Conservation (phyloP, 163 green algal species). For the Scenedesmus sp. region DNA sequence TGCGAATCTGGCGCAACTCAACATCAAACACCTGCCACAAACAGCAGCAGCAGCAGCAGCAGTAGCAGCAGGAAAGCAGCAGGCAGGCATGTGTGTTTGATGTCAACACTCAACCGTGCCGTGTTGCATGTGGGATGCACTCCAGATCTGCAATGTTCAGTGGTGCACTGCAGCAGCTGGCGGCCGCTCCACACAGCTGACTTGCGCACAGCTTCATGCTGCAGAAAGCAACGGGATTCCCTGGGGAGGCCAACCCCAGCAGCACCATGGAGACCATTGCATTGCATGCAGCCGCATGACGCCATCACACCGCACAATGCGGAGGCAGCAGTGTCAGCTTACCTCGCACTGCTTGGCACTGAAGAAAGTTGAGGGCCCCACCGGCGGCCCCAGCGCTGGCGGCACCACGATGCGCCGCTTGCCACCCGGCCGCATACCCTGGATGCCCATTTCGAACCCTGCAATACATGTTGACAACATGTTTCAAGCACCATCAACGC, state of each 20-base stretch:
- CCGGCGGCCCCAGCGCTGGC: conserved; percentile 96
- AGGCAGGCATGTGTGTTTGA: background rate
- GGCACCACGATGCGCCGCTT: conserved; percentile 94
- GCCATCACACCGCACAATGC: background rate
- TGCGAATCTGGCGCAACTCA: conserved; percentile 87
- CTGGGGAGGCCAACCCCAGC: conserved; percentile 95
- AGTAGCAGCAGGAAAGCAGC: background rate
- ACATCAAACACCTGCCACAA: conserved; percentile 93
- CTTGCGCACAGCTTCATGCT: conserved; percentile 98
- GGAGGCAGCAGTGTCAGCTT: too few species aligned
- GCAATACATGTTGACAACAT: background rate
- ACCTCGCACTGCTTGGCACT: conserved; percentile 98
- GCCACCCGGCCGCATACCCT: conserved; percentile 88
- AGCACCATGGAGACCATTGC: conserved; percentile 79
- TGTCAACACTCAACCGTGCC: background rate
- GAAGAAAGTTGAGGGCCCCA: conserved; percentile 99
- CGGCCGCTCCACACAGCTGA: too few species aligned
- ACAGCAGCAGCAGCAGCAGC: background rate
- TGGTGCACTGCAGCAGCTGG: too few species aligned
- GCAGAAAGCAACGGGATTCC: conserved; percentile 98
- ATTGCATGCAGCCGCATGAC: background rate
- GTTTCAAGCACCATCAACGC: background rate
- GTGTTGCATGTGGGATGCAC: too few species aligned
- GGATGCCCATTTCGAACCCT: conserved; percentile 93
- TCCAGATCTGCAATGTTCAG: too few species aligned